Conservation (phyloP, 1,284 basidiomycete species). For the Cryptococcus amylolentus region DNA sequence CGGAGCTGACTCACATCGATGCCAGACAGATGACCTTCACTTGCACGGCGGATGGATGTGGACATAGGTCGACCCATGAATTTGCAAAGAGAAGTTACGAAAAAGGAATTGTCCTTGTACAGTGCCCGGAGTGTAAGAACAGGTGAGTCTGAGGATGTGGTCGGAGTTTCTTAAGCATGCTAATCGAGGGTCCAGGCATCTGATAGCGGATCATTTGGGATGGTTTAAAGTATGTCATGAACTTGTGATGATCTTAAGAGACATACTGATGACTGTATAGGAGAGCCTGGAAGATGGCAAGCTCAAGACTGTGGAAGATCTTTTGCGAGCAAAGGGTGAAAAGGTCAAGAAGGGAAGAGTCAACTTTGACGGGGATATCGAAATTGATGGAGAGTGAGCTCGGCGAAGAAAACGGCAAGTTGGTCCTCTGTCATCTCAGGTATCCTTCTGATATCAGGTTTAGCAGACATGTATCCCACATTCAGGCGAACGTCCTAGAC, state of each 20-base stretch:
- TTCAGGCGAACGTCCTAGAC: background rate
- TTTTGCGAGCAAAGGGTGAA: slow-evolving; percentile 73
- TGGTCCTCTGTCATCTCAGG: background rate
- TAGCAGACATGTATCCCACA: background rate
- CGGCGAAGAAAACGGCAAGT: background rate
- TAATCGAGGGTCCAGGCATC: slow-evolving; percentile 56
- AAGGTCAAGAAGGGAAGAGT: slow-evolving; percentile 61
- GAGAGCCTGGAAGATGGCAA: slow-evolving; percentile 63
- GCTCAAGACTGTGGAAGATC: slow-evolving; percentile 72
- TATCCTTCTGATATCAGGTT: background rate
- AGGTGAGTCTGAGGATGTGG: slow-evolving; percentile 56
- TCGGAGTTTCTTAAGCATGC: background rate
- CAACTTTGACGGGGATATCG: slow-evolving; percentile 53
- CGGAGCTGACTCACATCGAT: background rate
- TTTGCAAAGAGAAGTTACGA: slow-evolving; percentile 82
- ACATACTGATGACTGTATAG: slow-evolving; percentile 36
- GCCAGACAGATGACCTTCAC: slow-evolving; percentile 71
- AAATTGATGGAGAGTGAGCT: slow-evolving; percentile 34
- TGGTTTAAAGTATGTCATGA: slow-evolving; percentile 64
- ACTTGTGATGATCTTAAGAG: background rate
- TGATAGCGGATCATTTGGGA: slow-evolving; percentile 86
- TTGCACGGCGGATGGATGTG: slow-evolving; percentile 74
- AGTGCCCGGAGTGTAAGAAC: slow-evolving; percentile 88
- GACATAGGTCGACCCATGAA: slow-evolving; percentile 78
- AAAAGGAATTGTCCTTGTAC: slow-evolving; percentile 82